Base-by-base conservation (phyloP, 208 protist genomes). In the Leishmania braziliensis region DNA sequence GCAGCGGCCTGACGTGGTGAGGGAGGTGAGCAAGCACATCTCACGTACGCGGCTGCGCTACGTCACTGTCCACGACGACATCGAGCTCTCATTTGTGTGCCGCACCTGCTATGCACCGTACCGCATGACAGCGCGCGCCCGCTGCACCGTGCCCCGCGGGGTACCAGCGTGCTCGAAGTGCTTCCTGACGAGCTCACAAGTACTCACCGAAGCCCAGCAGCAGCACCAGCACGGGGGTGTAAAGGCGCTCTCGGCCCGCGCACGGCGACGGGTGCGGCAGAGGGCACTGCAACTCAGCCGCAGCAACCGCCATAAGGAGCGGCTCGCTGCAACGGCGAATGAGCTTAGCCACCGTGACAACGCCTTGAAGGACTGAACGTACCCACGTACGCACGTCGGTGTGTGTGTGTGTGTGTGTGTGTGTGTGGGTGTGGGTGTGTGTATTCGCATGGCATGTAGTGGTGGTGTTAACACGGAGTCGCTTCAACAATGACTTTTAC, bases 91-190 rank as follows among this genome's bases (percentile, higher is more conserved):
- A 20, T 95, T 97, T 87, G 92, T 97, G 46, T 97, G 93, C 75
- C 87, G 90, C 23, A 90, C 63, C 68, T 97, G 93, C 65, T 84
- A 92, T 36, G 87, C 89, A 1, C 85, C 82, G 6, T 97, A 95
- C 82, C 88, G 88, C 58, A 95, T 95, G 90, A 87, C 91, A 16
- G 82, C 92, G 23, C 83, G 87, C 18, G 66, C 89, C 20, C 93
- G 93, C 65, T 96, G 93, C 68, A 70, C 88, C 16, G 71, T 95
- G 8, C 88, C 86, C 33, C 72, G 33, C 39, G 86, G 86, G 12
- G 77, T 70, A 12, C 84, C 84, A 1, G 93, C 93, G n/a, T 96
- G 93, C 65, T 87, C 90, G 12, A 96, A 96, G 78, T 96, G 93
- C 74, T 84, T 92, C 53, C 80, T 89, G 23, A 88, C 69, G 23